Base-by-base conservation (phyloP, 1,139 yeast genomes). In the Geotrichum bryndzae region DNA sequence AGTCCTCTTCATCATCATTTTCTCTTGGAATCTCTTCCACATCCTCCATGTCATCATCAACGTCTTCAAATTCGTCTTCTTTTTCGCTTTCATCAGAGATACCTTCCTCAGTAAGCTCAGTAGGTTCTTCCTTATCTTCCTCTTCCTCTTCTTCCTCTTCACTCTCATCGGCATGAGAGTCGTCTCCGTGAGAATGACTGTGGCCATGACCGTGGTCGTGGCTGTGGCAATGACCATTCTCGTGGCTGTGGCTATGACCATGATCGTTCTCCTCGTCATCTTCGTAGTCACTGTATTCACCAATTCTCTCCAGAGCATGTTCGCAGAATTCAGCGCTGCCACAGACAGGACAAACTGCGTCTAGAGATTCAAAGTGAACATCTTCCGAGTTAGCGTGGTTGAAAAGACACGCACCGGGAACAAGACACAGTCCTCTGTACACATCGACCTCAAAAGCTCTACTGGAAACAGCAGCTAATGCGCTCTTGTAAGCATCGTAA, bases 341-440 rank as follows among this genome's bases (percentile, higher is more conserved):
- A 78, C 97, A 91, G 31, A 73, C 70, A 1, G 73, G 81, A 74
- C 97, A 91, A 0, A 89, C 96, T 33, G 83, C 85, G 38, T 81
- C 87, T 41, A 83, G 78, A 56, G 92, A 81, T 61, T 87, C 88
- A 71, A 91, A 91, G 72, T 88, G 90, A 6, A 87, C 91, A 68
- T 84, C 80, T 53, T 81, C 77, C 10, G 65, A 78, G 10, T 81
- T 80, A 51, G 82, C 76, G 71, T 90, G 97, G 68, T 91, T 91
- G 76, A 91, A 91, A 57, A 92, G 76, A 73, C 92, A 96, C 0
- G 97, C 97, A 18, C 92, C 92, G 0, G 97, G 97, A 38, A 91
- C 96, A 64, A 92, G 76, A 0, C 88, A 89, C 51, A 87, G 80
- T 33, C 86, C 88, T 68, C 87, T 89, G 71, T 76, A 90, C 56